Percentiles rank a stretch among this genome's conserved stretches.
These are phyloP conservation scores for Massariosphaeria phaeospora DNA, from an alignment of 495 filamentous ascomycete species.

Conservation along the genomic window DNA sequence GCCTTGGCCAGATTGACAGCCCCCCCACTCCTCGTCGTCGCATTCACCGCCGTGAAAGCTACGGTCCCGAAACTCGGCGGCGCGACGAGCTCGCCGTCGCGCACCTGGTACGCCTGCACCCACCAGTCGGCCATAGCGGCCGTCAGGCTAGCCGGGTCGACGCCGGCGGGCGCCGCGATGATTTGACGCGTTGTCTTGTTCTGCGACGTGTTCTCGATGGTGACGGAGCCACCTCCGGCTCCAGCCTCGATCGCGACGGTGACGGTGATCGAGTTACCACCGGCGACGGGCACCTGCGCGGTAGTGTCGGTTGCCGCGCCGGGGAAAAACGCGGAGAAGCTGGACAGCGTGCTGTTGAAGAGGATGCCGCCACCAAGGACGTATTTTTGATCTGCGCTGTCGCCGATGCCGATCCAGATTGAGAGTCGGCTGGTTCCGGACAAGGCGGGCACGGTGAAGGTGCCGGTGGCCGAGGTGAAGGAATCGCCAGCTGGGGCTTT, in stretches of 20 bases:
- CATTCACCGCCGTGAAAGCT: conserved; percentile 7
- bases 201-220: conserved; percentile 20
- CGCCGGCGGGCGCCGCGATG: not conserved
- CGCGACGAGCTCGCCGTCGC: conserved; percentile 4
- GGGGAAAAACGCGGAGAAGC: conserved; percentile 10
- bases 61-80: conserved; percentile 5
- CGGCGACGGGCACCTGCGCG: not conserved
- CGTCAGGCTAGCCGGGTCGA: not conserved
- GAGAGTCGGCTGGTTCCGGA: conserved; percentile 10
- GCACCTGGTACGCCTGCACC: conserved; percentile 17
- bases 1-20: conserved; percentile 1
- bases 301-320: conserved; percentile 1
- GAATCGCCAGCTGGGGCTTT: conserved; percentile 17
- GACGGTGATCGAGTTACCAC: conserved; percentile 13
- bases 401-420: conserved; percentile 18
- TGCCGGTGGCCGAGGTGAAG: conserved; percentile 18
- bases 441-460: conserved; percentile 16
- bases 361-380: conserved; percentile 14
- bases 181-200: conserved; percentile 8
- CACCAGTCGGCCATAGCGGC: conserved; percentile 16
- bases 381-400: conserved; percentile 8
- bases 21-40: conserved; percentile 9
- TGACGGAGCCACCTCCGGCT: not conserved
- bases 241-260: not conserved
- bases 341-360: not conserved